Percentiles rank a stretch among this genome's conserved stretches.
Conservation (phyloP, 495 filamentous ascomycete species). For the Cercophora scortea region DNA sequence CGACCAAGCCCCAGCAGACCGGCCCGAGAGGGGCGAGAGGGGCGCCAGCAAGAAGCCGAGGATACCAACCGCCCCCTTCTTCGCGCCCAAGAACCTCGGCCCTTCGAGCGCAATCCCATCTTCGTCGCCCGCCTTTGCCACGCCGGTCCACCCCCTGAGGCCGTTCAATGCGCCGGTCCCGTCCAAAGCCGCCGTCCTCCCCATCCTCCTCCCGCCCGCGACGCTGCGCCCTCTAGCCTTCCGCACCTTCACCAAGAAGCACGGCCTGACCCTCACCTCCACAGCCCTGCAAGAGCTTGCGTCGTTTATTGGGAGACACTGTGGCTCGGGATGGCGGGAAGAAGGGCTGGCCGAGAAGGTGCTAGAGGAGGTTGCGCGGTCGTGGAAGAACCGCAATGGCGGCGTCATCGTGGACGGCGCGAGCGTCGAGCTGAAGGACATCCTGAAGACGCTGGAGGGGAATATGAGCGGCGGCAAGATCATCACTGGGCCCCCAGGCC, state of each 20-base stretch:
- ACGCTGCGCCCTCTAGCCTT: slow-evolving; percentile 89
- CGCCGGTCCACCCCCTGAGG: slow-evolving; percentile 65
- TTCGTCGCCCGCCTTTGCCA: slow-evolving; percentile 83
- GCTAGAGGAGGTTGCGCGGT: slow-evolving; percentile 80
- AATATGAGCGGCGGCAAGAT: slow-evolving; percentile 78
- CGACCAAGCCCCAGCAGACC: slow-evolving; percentile 9
- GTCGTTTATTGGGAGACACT: slow-evolving; percentile 83
- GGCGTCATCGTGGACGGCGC: slow-evolving; percentile 84
- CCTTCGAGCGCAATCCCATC: slow-evolving; percentile 57
- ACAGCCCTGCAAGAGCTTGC: slow-evolving; percentile 77
- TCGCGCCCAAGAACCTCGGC: slow-evolving; percentile 28
- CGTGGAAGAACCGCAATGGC: slow-evolving; percentile 78
- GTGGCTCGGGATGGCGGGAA: slow-evolving; percentile 93
- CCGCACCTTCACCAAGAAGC: slow-evolving; percentile 94
- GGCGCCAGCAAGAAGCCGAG: slow-evolving; percentile 15
- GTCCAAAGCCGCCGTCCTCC: slow-evolving; percentile 68
- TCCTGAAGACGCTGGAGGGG: slow-evolving; percentile 72
- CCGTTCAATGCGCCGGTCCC: slow-evolving; percentile 44
- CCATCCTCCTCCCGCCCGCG: slow-evolving; percentile 78
- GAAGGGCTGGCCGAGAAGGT: slow-evolving; percentile 88
- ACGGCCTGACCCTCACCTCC: slow-evolving; percentile 88
- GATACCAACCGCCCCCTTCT: slow-evolving; percentile 27
- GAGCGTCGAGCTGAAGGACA: slow-evolving; percentile 66
- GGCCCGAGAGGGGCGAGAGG: slow-evolving; percentile 9
- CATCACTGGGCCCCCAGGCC: slow-evolving; percentile 27